Percentiles rank a stretch among this genome's conserved stretches.
Conservation (phyloP, 2,329 filamentous ascomycete species). For the Ceratocystis harringtonii region DNA sequence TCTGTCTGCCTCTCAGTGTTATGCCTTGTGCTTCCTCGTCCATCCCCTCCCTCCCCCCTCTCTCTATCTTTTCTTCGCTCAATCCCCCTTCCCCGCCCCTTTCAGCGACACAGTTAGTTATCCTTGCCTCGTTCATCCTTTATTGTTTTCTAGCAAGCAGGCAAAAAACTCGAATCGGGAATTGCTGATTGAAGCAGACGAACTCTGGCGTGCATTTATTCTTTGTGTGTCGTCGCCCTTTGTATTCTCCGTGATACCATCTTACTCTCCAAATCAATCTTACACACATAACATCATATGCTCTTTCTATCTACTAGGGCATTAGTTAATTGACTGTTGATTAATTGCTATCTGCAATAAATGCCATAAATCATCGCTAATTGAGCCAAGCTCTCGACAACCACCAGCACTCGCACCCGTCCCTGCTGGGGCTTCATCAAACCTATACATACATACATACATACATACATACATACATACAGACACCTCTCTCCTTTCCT, state of each 20-base stretch:
- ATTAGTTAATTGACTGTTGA: neutral
- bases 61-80: no score
- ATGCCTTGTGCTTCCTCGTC: neutral
- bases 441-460: no score
- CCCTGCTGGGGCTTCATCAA: neutral
- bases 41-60: no score
- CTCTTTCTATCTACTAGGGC: neutral
- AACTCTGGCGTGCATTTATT: neutral
- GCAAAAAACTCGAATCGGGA: neutral
- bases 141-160: neutral
- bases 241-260: neutral
- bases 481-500: no score
- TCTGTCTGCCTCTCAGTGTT: neutral
- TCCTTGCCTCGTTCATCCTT: neutral
- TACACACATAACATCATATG: neutral
- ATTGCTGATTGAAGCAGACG: neutral
- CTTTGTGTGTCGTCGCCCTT: neutral
- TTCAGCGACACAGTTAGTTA: neutral
- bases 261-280: no score
- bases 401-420: neutral
- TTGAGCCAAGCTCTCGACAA: neutral
- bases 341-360: neutral
- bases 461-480: no score
- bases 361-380: neutral
- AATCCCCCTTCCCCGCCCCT: slow-evolving; percentile 2